Evolutionary conservation across 768 basidiomycete genomes (phyloP).

Genomic region (Russula brevipes): DNA sequence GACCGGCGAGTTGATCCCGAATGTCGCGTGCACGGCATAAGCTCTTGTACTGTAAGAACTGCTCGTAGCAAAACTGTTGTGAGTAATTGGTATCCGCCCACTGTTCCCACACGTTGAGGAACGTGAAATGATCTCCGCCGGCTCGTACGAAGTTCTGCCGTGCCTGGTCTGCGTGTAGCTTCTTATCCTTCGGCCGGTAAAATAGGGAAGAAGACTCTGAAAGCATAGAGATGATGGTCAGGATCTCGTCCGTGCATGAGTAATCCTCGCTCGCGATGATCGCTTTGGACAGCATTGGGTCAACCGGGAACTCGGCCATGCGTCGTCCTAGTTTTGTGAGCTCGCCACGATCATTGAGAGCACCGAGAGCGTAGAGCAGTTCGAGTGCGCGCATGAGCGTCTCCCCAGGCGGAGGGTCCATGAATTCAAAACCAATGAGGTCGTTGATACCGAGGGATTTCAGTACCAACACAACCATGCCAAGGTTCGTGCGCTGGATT

Average conservation of each 20-base stretch:
- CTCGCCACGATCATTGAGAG: constrained; percentile 93
- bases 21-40: constrained; percentile 93
- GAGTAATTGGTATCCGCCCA: constrained; percentile 98
- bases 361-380: constrained; percentile 90
- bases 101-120: constrained; percentile 97
- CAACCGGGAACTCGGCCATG: constrained; percentile 99
- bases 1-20: constrained; percentile 86
- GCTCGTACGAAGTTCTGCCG: constrained; percentile 93
- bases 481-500: constrained; percentile 97
- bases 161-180: constrained; percentile 94
- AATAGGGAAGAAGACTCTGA: constrained; percentile 93
- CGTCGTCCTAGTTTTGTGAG: constrained; percentile 93
- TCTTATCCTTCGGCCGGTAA: constrained; percentile 98
- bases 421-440: constrained; percentile 95
- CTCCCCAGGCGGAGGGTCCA: constrained; percentile 97
- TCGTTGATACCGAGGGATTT: constrained; percentile 99
- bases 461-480: constrained; percentile 89
- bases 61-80: constrained; percentile 94
- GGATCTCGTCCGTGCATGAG: constrained; percentile 91
- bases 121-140: constrained; percentile 96
- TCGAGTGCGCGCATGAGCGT: constrained; percentile 95
- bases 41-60: constrained; percentile 93
- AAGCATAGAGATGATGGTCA: constrained; percentile 97
- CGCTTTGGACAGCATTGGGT: constrained; percentile 94
- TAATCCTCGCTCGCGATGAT: constrained; percentile 96